Percentiles rank a stretch among this genome's conserved stretches.
phyloP scores from a whole-genome alignment of 2,329 filamentous ascomycete genomes.

The Colletotrichum sublineola region DNA sequence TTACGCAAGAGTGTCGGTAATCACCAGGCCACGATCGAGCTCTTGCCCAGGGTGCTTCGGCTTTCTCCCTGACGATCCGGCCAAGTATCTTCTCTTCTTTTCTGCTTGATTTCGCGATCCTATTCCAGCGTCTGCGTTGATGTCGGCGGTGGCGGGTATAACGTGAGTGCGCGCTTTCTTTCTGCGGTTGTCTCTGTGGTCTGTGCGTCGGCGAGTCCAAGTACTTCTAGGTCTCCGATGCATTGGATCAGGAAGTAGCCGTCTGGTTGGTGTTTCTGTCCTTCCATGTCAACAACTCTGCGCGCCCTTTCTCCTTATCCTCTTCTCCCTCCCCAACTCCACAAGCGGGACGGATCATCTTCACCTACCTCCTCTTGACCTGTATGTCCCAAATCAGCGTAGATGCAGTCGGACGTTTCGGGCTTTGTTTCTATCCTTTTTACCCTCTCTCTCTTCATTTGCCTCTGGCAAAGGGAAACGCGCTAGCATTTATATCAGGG shows the following conservation, averaged over 20 bases:
- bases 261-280: constrained; percentile 16
- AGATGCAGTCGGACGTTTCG: not conserved
- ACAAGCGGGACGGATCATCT: not conserved
- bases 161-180: not conserved
- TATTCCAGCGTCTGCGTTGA: constrained; percentile 15
- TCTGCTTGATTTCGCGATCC: constrained; percentile 8
- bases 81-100: constrained; percentile 8
- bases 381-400: not conserved
- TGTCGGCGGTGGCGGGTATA: not conserved
- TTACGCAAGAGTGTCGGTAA: constrained; percentile 6
- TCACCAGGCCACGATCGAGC: constrained; percentile 1
- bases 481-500: constrained; percentile 41
- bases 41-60: not conserved
- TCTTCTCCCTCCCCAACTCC: not conserved
- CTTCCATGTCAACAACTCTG: constrained; percentile 27
- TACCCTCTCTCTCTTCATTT: constrained; percentile 18
- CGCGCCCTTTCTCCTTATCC: not conserved
- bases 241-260: constrained; percentile 23
- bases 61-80: not conserved
- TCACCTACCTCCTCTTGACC: constrained; percentile 36
- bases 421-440: constrained; percentile 11
- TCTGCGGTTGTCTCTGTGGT: not conserved
- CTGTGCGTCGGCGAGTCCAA: constrained; percentile 24
- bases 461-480: constrained; percentile 11
- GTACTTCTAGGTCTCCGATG: constrained; percentile 14